Conservation (phyloP, 345 rosid genomes). For the Turritis glabra region DNA sequence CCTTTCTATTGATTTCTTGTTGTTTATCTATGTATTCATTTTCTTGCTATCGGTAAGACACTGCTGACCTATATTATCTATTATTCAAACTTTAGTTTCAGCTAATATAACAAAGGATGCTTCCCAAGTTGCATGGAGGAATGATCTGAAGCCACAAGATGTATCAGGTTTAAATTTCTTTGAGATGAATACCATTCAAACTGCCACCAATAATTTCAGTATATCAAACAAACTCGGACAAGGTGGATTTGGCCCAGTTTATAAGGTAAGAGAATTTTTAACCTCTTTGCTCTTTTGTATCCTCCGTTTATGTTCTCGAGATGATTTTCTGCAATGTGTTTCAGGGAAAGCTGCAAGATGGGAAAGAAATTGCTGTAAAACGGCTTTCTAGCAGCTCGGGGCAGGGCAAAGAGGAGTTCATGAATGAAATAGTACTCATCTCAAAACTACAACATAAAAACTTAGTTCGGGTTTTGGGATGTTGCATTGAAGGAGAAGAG, state of each 20-base stretch:
- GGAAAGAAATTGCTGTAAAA: conserved; percentile 23
- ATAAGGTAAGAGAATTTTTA: not conserved
- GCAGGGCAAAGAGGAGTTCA: conserved; percentile 35
- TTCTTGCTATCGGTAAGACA: not conserved
- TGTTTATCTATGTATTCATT: not conserved
- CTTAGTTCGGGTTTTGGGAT: conserved; percentile 29
- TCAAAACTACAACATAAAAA: conserved; percentile 34
- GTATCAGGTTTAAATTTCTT: not conserved
- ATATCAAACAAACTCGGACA: conserved; percentile 29
- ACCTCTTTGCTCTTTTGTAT: not conserved
- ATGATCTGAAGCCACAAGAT: not conserved
- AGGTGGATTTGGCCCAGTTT: conserved; percentile 38
- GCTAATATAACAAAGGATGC: not conserved
- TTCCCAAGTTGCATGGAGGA: not conserved
- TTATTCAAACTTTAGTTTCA: conserved; percentile 1
- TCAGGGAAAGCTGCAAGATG: conserved; percentile 24
- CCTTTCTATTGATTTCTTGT: not conserved
- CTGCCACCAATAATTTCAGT: conserved; percentile 27
- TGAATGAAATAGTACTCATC: conserved; percentile 32
- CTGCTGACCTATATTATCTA: not conserved
- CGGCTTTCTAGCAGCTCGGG: conserved; percentile 34
- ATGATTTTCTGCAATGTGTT: not conserved
- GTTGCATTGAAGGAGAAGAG: conserved; percentile 35
- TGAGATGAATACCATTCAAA: not conserved
- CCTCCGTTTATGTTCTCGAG: not conserved